Evolutionary conservation across 768 basidiomycete species (phyloP), one percentile per base, ranked within the genome.

Genomic region (Hypsizygus marmoreus): DNA sequence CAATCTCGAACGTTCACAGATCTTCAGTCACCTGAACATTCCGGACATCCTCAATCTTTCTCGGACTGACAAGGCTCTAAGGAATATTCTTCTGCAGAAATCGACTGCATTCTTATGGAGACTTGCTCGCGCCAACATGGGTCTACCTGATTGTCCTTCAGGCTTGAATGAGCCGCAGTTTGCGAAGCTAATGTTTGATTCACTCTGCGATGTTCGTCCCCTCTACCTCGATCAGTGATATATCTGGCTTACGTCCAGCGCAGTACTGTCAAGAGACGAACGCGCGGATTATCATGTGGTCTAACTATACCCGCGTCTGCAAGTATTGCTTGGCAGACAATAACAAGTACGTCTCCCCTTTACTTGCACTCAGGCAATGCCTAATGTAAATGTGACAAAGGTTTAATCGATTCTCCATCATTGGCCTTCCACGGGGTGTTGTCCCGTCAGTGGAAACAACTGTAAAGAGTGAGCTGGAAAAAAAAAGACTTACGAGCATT

Each of bases 31-130:
- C 25, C 42, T 74, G 8, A 51, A 61, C 20, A 68, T 70, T 5
- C n/a, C 59, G 4, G 72, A 73, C 41, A 53, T 76, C 14, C 56
- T 75, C 20, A 56, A 57, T 23, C 63, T 76, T n/a, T 59, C 72
- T 12, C 65, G 70, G 20, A 68, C 66, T 16, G 62, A 66, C 10
- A 70, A 65, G 46, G 29, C 52, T 8, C 53, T 75, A 24, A 65
- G 66, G 3, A 40, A 24, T 4, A 58, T 58, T 11, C 38, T 66
- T 2, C 57, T 64, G 59, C 41, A 29, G 4, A 45, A 40, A 19
- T 48, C 42, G 20, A 40, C 44, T 1, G 33, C 31, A n/a, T 40
- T 23, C 14, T 39, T 47, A 20, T 54, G 52, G 49, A 37, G 22
- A 19, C 39, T 37, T 14, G 52, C 49, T 14, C 36, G 45, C 6